Evolutionary conservation across 2,329 filamentous ascomycete genomes (phyloP), one percentile per base, ranked within the genome.

Genomic region (Cytospora piceicola): DNA sequence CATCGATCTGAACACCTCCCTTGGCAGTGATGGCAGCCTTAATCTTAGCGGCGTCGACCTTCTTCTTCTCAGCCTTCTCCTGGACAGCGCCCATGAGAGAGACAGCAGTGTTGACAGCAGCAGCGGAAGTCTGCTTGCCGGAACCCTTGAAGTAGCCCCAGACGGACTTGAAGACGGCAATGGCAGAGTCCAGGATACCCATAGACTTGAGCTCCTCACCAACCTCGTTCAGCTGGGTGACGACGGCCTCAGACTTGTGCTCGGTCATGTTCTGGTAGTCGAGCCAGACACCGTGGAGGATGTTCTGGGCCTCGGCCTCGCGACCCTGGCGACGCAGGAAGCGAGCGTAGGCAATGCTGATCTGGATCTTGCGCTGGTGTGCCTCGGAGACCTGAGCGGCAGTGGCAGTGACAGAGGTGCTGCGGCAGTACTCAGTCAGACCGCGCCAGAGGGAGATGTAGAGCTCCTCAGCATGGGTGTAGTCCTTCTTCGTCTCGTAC

Each of bases 381-480:
- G 70, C 61, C 68, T 70, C 64, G 32, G 67, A 63, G 59, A 67
- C 52, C 30, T 64, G 58, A 58, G 68, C 52, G 14, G 66, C 46
- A 42, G 55, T 66, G 29, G 57, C 11, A 58, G 66, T 20, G 22
- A 62, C 58, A 42, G 51, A 61, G 24, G 61, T 59, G 64, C 61
- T 67, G 36, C 69, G 69, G 64, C 65, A 70, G 63, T 70, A 67
- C 32, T 67, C 63, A 14, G 68, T 67, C 59, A 72, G 61, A 15
- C 69, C 63, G 27, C 68, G 67, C 70, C 70, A 71, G n/a, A 71
- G 62, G 20, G 67, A 68, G 54, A 71, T 67, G 60, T 70, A 71
- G 17, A 69, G 63, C 63, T 71, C 69, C 61, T 71, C 70, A 30
- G 69, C 68, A 29, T 64, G 65, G 24, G 67, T 60, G 24, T 62